Percentiles rank a stretch among this genome's conserved stretches.
Evolutionary conservation across 1,139 yeast genomes (phyloP).

Genomic region (Nakaseomyces nivariensis): DNA sequence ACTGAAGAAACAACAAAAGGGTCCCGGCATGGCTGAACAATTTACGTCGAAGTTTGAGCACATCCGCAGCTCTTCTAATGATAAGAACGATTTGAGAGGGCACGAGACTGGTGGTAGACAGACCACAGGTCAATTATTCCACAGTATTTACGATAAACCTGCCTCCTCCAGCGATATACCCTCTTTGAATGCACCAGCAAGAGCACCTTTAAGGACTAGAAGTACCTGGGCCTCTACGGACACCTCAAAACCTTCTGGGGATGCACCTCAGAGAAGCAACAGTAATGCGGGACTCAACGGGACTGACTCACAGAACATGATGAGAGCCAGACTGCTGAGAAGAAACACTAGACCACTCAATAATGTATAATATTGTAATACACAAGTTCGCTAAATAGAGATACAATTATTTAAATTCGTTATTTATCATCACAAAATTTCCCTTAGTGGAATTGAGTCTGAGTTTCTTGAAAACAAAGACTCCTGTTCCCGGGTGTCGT

Average conservation of each 20-base stretch:
- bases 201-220: constrained; percentile 1
- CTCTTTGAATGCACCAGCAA: not conserved
- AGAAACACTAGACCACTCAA: not conserved
- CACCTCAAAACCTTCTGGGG: not conserved
- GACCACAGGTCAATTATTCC: constrained; percentile 18
- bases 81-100: constrained; percentile 9
- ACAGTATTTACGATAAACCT: constrained; percentile 13
- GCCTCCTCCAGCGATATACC: constrained; percentile 1
- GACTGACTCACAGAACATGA: not conserved
- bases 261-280: not conserved
- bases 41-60: constrained; percentile 7
- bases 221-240: constrained; percentile 2
- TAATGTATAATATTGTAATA: not conserved
- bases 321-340: constrained; percentile 1
- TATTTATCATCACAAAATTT: constrained; percentile 5
- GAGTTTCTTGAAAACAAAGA: constrained; percentile 1
- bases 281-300: not conserved
- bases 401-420: not conserved
- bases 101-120: not conserved
- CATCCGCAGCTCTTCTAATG: constrained; percentile 4
- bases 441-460: constrained; percentile 5
- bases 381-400: not conserved
- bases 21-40: constrained; percentile 6
- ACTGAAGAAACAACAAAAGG: constrained; percentile 16
- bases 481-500: constrained; percentile 10